A percentile compares a stretch with the other conserved stretches of the same genome.
Conservation (phyloP, 495 filamentous ascomycete genomes). For the Aspergillus mulundensis region DNA sequence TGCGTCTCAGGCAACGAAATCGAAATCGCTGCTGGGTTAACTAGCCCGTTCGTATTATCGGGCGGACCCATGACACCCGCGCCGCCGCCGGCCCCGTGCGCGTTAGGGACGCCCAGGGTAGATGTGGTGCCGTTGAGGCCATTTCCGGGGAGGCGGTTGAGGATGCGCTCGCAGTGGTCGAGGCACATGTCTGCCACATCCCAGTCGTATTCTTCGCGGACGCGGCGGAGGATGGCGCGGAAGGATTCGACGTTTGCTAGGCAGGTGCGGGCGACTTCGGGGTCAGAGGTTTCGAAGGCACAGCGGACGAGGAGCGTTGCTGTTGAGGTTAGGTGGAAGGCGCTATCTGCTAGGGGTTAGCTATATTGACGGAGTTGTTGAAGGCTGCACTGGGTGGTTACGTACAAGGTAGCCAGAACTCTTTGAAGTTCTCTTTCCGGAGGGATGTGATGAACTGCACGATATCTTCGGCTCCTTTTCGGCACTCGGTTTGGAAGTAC, state of each 20-base stretch:
- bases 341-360: conserved; percentile 38
- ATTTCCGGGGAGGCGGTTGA: conserved; percentile 35
- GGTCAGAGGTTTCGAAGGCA: conserved; percentile 43
- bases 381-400: not conserved
- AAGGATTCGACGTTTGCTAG: conserved; percentile 42
- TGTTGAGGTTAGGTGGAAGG: conserved; percentile 47
- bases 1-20: conserved; percentile 46
- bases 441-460: conserved; percentile 48
- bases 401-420: conserved; percentile 49
- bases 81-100: not conserved
- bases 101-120: conserved; percentile 3
- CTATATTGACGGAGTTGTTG: not conserved
- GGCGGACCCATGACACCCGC: conserved; percentile 6
- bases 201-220: conserved; percentile 51
- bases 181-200: conserved; percentile 52
- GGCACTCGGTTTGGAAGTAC: conserved; percentile 48
- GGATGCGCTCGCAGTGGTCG: conserved; percentile 48
- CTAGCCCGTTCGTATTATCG: conserved; percentile 23
- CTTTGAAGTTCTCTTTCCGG: conserved; percentile 40
- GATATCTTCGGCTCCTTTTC: conserved; percentile 48
- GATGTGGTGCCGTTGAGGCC: not conserved
- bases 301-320: conserved; percentile 47
- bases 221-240: conserved; percentile 42
- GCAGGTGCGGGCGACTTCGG: conserved; percentile 37
- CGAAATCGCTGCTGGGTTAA: conserved; percentile 43